Evolutionary conservation across 2,329 filamentous ascomycete species (phyloP).

Genomic region (Cercospora beticola): DNA sequence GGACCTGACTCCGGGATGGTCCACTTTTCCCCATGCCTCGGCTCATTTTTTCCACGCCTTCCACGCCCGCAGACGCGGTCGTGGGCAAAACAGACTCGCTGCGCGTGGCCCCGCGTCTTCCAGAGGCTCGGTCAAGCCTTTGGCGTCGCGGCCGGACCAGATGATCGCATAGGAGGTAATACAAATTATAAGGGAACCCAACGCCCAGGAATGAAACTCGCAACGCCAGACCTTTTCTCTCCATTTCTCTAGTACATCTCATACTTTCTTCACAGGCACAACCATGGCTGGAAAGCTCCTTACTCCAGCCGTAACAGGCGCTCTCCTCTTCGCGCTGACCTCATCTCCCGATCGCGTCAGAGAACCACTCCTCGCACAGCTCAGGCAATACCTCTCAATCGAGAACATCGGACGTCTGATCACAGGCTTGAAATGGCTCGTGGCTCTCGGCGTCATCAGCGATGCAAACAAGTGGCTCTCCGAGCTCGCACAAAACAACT

Average conservation of each 20-base stretch:
- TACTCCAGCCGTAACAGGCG: conserved; percentile 34
- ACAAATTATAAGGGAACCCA: neutral
- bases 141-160: conserved; percentile 1
- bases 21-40: neutral
- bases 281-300: conserved; percentile 18
- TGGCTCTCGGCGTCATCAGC: conserved; percentile 35
- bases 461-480: conserved; percentile 33
- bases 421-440: conserved; percentile 35
- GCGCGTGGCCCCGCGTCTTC: neutral
- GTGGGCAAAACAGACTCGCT: neutral
- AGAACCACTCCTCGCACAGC: conserved; percentile 32
- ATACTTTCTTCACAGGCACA: neutral
- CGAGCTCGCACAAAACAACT: conserved; percentile 39
- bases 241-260: neutral
- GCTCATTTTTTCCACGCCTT: neutral
- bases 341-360: conserved; percentile 32
- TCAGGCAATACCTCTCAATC: conserved; percentile 32
- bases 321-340: conserved; percentile 34
- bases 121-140: conserved; percentile 6
- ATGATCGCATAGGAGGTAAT: neutral
- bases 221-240: conserved; percentile 2
- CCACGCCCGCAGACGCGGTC: neutral
- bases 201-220: neutral
- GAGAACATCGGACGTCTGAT: conserved; percentile 31
- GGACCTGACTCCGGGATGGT: neutral